phyloP scores from a whole-genome alignment of 148 eudicot species.

The Vaccinium macrocarpon region DNA sequence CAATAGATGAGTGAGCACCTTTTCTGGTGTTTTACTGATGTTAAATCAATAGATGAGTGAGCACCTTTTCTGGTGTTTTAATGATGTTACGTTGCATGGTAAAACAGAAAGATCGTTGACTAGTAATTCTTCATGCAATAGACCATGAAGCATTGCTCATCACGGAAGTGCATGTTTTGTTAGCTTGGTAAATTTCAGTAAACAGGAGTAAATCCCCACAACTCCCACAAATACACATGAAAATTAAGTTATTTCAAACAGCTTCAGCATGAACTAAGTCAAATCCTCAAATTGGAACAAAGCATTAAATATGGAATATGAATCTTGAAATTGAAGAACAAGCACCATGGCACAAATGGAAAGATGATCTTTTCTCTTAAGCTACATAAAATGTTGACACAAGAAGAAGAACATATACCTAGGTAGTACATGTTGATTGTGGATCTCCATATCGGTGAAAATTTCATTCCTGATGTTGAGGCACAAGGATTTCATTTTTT shows the following conservation, averaged over 20 bases:
- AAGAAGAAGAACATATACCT: slow-evolving; percentile 40
- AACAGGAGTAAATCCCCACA: background rate
- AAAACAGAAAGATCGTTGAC: background rate
- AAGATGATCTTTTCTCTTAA: background rate
- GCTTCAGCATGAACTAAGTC: background rate
- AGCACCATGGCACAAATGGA: background rate
- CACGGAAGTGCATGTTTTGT: background rate
- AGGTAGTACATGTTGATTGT: slow-evolving; percentile 85
- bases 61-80: background rate
- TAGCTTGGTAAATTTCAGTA: background rate
- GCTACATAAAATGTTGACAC: background rate
- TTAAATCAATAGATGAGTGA: no score
- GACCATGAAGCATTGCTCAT: background rate
- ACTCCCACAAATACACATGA: background rate
- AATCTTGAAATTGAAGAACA: background rate
- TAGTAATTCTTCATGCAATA: background rate
- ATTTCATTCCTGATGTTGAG: slow-evolving; percentile 79
- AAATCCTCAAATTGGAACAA: background rate
- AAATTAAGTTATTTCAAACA: background rate
- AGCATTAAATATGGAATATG: background rate
- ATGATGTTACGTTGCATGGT: background rate
- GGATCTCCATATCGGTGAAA: slow-evolving; percentile 81
- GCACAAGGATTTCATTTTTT: slow-evolving; percentile 87
- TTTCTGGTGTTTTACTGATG: background rate
- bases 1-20: background rate